A percentile compares a stretch with the other conserved stretches of the same genome.
phyloP scores from a whole-genome alignment of 257 asterid genomes.

The Salvia miltiorrhiza region DNA sequence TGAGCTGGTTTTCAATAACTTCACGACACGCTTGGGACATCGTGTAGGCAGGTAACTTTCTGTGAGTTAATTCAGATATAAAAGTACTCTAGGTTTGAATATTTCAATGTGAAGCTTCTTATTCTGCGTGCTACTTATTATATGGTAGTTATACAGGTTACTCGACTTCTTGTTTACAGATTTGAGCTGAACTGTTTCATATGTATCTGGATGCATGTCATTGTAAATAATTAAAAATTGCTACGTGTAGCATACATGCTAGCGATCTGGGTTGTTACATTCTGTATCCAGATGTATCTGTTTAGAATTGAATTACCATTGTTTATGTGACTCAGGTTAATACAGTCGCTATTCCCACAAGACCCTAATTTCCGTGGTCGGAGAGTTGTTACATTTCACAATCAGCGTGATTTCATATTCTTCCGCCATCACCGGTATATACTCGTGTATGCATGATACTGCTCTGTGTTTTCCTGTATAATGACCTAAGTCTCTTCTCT shows the following conservation, averaged over 20 bases:
- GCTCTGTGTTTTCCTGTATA: background rate
- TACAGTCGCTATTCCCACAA: constrained; percentile 92
- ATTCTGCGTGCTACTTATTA: background rate
- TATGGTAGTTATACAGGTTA: background rate
- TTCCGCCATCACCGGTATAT: constrained; percentile 91
- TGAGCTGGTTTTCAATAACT: constrained; percentile 77
- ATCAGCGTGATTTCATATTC: constrained; percentile 92
- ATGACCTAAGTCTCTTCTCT: constrained; percentile 4
- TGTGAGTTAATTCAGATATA: background rate
- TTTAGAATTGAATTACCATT: background rate
- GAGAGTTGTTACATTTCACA: constrained; percentile 92
- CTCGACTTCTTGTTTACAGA: no score
- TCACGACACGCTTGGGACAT: constrained; percentile 94
- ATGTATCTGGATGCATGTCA: background rate
- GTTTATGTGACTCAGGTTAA: constrained; percentile 41
- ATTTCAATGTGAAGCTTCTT: background rate
- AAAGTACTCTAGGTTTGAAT: background rate
- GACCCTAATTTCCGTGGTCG: constrained; percentile 85
- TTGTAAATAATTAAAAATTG: background rate
- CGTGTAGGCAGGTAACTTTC: constrained; percentile 79
- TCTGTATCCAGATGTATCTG: background rate
- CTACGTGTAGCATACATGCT: background rate
- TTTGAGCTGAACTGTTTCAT: background rate
- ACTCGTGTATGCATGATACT: background rate
- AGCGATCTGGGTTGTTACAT: background rate